phyloP scores from a whole-genome alignment of 108 stramenopile genomes.

The Fragilariopsis cylindrus region DNA sequence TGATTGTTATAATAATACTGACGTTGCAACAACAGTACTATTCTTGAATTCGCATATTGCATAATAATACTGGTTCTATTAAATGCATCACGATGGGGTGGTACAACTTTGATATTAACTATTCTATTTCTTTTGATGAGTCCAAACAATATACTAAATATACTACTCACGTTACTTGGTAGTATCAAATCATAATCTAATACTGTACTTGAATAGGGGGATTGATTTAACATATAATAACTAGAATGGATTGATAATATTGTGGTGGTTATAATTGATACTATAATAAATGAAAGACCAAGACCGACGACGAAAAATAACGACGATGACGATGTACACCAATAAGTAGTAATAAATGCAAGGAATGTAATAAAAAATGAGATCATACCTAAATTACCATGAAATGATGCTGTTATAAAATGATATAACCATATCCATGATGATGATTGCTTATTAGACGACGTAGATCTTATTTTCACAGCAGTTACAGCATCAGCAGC shows the following conservation, averaged over 20 bases:
- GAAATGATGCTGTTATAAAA: constrained; percentile 8
- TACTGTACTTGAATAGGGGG: not conserved
- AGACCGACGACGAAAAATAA: too few relatives aligned
- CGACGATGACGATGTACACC: not conserved
- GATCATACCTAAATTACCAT: constrained; percentile 6
- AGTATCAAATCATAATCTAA: constrained; percentile 3
- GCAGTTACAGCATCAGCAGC: too few relatives aligned
- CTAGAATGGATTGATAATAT: constrained; percentile 16
- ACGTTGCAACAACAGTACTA: not conserved
- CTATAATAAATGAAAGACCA: not conserved
- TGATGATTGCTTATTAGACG: too few relatives aligned
- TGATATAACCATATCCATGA: not conserved
- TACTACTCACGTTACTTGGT: too few relatives aligned
- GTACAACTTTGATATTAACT: too few relatives aligned
- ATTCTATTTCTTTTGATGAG: too few relatives aligned
- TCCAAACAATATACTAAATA: too few relatives aligned
- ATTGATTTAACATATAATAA: constrained; percentile 10
- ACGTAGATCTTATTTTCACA: too few relatives aligned
- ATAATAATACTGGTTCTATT: constrained; percentile 14
- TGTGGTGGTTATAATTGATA: not conserved
- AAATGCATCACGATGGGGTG: constrained; percentile 18
- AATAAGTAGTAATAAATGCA: not conserved
- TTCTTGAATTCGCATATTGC: constrained; percentile 14
- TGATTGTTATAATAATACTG: not conserved
- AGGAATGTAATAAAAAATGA: not conserved